phyloP scores from a whole-genome alignment of 345 rosid genomes.

The Eucalyptus viminalis region DNA sequence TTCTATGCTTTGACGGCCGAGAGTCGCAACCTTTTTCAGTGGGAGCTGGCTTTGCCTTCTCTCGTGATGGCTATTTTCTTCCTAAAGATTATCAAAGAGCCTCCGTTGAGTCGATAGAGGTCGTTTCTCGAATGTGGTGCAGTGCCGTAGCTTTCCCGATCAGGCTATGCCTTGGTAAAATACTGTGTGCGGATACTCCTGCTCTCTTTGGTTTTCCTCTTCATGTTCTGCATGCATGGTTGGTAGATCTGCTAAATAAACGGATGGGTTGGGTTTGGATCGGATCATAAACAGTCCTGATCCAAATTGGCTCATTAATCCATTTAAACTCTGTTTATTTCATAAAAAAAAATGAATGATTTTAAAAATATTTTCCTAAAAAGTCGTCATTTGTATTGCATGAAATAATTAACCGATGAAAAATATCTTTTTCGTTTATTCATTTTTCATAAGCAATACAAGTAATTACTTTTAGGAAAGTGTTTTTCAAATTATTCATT shows the following conservation, averaged over 20 bases:
- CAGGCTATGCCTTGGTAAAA: background rate
- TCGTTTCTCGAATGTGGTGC: no score
- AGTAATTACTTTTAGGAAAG: no score
- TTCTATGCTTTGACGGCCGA: background rate
- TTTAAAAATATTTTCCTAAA: no score
- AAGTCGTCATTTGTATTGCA: no score
- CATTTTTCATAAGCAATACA: no score
- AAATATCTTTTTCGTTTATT: no score
- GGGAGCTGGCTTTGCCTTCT: background rate
- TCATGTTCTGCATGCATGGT: background rate
- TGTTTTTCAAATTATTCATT: no score
- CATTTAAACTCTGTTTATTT: no score
- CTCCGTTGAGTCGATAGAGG: background rate
- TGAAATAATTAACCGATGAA: no score
- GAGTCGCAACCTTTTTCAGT: background rate
- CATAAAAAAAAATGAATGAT: no score
- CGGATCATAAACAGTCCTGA: rapidly evolving
- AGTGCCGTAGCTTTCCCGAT: background rate
- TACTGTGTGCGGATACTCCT: background rate
- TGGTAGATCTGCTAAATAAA: background rate
- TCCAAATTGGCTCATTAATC: no score
- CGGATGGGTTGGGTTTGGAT: no score
- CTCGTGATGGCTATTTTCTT: background rate
- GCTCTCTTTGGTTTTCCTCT: background rate
- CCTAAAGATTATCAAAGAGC: background rate